Base-by-base conservation (phyloP, 441 rosid genomes). In the Breynia disticha region DNA sequence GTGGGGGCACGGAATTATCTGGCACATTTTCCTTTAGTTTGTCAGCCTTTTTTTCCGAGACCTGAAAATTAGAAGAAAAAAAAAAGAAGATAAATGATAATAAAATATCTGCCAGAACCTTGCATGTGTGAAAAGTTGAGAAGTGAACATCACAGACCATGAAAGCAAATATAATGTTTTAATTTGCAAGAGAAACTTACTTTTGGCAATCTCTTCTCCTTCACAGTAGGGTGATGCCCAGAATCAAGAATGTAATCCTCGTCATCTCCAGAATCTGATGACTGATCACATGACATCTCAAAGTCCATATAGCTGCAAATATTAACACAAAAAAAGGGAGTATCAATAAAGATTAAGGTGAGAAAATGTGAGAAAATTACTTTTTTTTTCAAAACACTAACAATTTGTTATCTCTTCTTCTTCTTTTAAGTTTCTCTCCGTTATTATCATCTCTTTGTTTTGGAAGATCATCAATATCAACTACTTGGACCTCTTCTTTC, bases 351-450 rank as follows among this genome's bases (percentile, higher is more conserved):
- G 12, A 41, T 41, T 9, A 41, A 9, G n/a, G 13, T 41, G 44
- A 41, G 13, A 41, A 41, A 15, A 4, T 9, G 2, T 15, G 13
- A 28, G 35, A 28, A 4, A 28, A 4, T 28, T 4, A 28, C n/a
- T n/a, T 28, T 28, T 41, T 41, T 3, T 13, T 41, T 41, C 44
- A 41, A 21, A 51, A 15, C 58, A 43, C 67, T 66, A 74, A 83
- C 88, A 54, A 70, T 70, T 59, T 59, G 57, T 62, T 61, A 56
- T 62, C 19, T 46, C 59, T 50, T 58, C 72, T 69, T 79, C 75
- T 79, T 63, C 72, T 73, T 65, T 81, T 83, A 39, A 14, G 18
- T 61, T 67, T 67, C 64, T 64, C 67, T 66, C 56, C 66, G 12
- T 62, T 66, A 61, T 67, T 57, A 47, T 59, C 50, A 15, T 50